Percentiles rank a stretch among this genome's conserved stretches.
These are phyloP conservation scores for Ilyonectria destructans DNA, from an alignment of 2,329 filamentous ascomycete species.

Conservation along the genomic window DNA sequence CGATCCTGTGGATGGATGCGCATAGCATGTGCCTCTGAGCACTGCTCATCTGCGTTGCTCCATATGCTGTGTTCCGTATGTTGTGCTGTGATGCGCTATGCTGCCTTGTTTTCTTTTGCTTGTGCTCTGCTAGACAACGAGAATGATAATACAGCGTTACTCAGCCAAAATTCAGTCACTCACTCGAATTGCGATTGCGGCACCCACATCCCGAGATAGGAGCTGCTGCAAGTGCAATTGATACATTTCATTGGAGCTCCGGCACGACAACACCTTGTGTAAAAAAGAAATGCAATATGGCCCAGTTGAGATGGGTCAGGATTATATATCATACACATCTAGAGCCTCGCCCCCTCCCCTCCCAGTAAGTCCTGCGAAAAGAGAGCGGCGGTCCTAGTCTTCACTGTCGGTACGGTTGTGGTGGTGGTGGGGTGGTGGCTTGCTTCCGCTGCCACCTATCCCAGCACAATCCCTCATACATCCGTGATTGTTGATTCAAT, in stretches of 20 bases:
- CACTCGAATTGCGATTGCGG: not conserved
- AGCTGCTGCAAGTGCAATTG: conserved; percentile 17
- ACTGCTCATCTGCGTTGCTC: not conserved
- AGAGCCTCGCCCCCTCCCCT: conserved; percentile 18
- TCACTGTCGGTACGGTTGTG: not conserved
- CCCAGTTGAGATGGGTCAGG: conserved; percentile 34
- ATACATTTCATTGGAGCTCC: conserved; percentile 24
- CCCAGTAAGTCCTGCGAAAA: not conserved
- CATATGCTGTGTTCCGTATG: not conserved
- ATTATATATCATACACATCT: conserved; percentile 50
- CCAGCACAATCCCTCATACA: conserved; percentile 8
- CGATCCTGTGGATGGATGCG: not conserved
- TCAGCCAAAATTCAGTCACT: not conserved
- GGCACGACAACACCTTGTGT: conserved; percentile 12
- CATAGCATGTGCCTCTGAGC: not conserved
- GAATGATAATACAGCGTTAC: conserved; percentile 20
- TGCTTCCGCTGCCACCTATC: not conserved
- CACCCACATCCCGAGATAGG: not conserved
- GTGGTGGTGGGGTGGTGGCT: not conserved
- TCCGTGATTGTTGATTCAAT: conserved; percentile 9
- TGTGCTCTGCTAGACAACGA: not conserved
- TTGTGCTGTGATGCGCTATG: not conserved
- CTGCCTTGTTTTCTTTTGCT: not conserved
- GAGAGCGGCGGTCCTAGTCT: not conserved
- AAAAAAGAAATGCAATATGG: conserved; percentile 25